These are phyloP conservation scores for Cryomyces minteri DNA, from an alignment of 495 filamentous ascomycete genomes.

Conservation along the genomic window DNA sequence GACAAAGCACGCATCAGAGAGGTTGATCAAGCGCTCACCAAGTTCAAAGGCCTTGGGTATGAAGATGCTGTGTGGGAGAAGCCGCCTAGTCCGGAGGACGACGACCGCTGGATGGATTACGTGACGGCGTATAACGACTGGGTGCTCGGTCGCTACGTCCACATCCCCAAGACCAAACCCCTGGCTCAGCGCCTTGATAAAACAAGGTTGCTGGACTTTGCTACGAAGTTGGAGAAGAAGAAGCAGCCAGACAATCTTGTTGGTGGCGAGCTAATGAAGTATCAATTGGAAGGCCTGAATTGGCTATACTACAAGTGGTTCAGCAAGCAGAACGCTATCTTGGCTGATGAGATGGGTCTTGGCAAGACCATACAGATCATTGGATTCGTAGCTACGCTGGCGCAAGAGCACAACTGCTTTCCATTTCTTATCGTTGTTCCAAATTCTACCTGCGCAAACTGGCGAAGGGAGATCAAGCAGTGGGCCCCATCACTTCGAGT, in stretches of 20 bases:
- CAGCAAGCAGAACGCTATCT: constrained; percentile 64
- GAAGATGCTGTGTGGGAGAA: constrained; percentile 82
- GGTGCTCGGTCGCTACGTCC: constrained; percentile 54
- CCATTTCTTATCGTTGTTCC: constrained; percentile 89
- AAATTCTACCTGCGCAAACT: constrained; percentile 89
- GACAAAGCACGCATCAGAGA: constrained; percentile 50
- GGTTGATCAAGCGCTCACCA: constrained; percentile 56
- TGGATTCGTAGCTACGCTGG: constrained; percentile 53
- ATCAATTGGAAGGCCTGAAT: constrained; percentile 86
- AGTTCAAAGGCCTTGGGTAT: constrained; percentile 90
- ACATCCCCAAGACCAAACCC: constrained; percentile 28
- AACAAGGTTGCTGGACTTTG: constrained; percentile 47
- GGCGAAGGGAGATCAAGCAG: constrained; percentile 88
- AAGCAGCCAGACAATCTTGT: constrained; percentile 55
- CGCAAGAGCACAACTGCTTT: constrained; percentile 54
- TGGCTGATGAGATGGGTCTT: constrained; percentile 97
- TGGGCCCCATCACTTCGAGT: constrained; percentile 80
- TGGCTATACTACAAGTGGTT: constrained; percentile 94
- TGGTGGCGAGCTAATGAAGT: constrained; percentile 75
- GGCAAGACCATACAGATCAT: constrained; percentile 97
- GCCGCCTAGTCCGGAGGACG: constrained; percentile 48
- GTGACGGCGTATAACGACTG: constrained; percentile 67
- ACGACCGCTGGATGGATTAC: constrained; percentile 65
- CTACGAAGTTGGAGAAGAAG: constrained; percentile 40
- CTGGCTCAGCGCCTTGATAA: constrained; percentile 42